These are phyloP conservation scores for Stemphylium vesicarium DNA, from an alignment of 2,329 filamentous ascomycete genomes.

Conservation along the genomic window DNA sequence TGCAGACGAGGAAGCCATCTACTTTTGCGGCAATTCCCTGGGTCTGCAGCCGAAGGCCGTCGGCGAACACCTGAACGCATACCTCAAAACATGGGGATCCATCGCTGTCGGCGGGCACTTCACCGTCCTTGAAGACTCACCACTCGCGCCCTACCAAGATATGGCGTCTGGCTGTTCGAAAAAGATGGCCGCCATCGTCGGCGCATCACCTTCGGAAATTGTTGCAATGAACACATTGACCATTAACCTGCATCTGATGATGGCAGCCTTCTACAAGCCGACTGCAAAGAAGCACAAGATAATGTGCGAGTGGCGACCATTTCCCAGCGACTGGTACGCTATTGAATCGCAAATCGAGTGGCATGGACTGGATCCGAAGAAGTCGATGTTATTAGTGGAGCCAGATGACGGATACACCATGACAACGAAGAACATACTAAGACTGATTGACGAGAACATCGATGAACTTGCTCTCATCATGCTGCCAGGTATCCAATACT, in stretches of 20 bases:
- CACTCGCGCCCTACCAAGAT: slow-evolving; percentile 77
- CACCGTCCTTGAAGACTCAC: slow-evolving; percentile 68
- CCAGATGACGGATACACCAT: slow-evolving; percentile 69
- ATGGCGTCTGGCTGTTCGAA: slow-evolving; percentile 75
- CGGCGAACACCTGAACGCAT: slow-evolving; percentile 69
- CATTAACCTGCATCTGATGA: slow-evolving; percentile 79
- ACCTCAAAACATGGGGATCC: slow-evolving; percentile 81
- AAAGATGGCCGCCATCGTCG: slow-evolving; percentile 75
- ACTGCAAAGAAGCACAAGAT: slow-evolving; percentile 72
- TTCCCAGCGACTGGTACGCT: slow-evolving; percentile 87
- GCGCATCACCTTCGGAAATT: slow-evolving; percentile 73
- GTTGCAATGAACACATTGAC: slow-evolving; percentile 89
- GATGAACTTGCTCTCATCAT: slow-evolving; percentile 75
- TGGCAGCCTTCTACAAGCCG: slow-evolving; percentile 83
- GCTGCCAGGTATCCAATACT: slow-evolving; percentile 87
- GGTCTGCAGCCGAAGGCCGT: slow-evolving; percentile 79
- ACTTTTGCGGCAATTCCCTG: slow-evolving; percentile 89
- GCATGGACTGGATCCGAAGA: slow-evolving; percentile 67
- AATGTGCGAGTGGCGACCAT: slow-evolving; percentile 84
- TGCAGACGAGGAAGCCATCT: slow-evolving; percentile 63
- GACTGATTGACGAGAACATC: slow-evolving; percentile 75
- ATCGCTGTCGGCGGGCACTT: slow-evolving; percentile 88
- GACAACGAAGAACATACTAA: slow-evolving; percentile 71
- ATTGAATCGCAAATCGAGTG: slow-evolving; percentile 83
- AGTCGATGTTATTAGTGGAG: slow-evolving; percentile 71